Conservation (phyloP, 192 early-diverging fungal genomes). For the Podila verticillata region DNA sequence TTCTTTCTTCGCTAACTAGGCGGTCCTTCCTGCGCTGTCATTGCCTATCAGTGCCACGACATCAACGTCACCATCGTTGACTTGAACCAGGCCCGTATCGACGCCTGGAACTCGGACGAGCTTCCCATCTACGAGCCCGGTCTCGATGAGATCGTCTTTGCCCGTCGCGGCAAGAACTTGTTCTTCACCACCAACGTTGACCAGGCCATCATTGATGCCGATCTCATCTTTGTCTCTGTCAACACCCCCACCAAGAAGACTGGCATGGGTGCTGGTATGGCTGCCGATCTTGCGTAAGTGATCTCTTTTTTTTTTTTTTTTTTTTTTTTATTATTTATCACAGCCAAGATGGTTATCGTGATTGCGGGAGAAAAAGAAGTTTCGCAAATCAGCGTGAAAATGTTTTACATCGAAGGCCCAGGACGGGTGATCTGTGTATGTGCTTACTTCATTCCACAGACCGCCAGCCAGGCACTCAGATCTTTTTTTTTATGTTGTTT, state of each 20-base stretch:
- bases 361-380: background rate
- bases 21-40: conserved; percentile 93
- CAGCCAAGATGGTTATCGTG: no score
- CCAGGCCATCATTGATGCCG: conserved; percentile 76
- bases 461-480: background rate
- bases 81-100: conserved; percentile 80
- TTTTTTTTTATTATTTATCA: background rate
- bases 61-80: conserved; percentile 94
- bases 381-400: background rate
- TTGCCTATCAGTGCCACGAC: conserved; percentile 87
- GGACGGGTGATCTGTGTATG: background rate
- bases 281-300: conserved; percentile 84
- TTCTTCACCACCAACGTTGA: conserved; percentile 90
- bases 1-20: conserved; percentile 54
- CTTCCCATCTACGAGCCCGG: conserved; percentile 95
- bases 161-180: conserved; percentile 81
- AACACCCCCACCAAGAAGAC: conserved; percentile 90
- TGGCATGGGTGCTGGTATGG: conserved; percentile 81
- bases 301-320: background rate
- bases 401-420: no score
- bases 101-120: conserved; percentile 88
- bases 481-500: background rate
- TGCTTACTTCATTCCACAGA: background rate
- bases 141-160: conserved; percentile 85
- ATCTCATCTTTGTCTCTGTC: conserved; percentile 93